Percentiles rank a stretch among this genome's conserved stretches.
Evolutionary conservation across 306 rosid genomes (phyloP).

Genomic region (Acacia confusa): DNA sequence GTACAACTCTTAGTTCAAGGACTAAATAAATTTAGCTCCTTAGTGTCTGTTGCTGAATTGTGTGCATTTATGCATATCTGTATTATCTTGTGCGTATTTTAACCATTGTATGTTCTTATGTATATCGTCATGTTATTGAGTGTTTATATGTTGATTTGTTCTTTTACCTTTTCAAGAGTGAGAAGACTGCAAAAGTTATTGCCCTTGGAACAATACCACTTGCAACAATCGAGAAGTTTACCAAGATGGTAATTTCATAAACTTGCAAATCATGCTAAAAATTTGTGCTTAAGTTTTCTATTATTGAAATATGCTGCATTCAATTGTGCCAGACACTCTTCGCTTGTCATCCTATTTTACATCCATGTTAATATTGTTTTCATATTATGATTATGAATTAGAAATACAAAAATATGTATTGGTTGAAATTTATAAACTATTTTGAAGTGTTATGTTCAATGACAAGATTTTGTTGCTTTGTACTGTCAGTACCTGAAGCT

Average conservation of each 20-base stretch:
- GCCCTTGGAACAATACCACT: conserved; percentile 85
- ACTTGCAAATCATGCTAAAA: conserved; percentile 13
- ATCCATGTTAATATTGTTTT: not conserved
- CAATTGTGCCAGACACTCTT: conserved; percentile 4
- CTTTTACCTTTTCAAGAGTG: conserved; percentile 59
- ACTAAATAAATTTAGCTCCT: conserved; percentile 3
- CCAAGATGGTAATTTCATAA: conserved; percentile 65
- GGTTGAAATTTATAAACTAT: not conserved
- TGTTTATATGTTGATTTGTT: conserved; percentile 31
- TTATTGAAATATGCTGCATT: conserved; percentile 16
- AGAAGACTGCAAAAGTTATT: conserved; percentile 77
- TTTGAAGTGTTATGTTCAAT: not conserved
- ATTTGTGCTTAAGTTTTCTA: conserved; percentile 4
- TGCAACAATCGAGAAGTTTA: conserved; percentile 88
- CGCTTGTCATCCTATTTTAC: not conserved
- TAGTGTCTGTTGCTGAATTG: conserved; percentile 13
- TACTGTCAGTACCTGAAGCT: not conserved
- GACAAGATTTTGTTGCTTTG: not conserved
- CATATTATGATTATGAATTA: not conserved
- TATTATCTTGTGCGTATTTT: not conserved
- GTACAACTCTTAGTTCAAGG: not conserved
- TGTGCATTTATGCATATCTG: conserved; percentile 10
- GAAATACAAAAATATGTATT: not conserved
- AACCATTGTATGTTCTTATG: not conserved
- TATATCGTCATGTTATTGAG: conserved; percentile 11